Conservation (phyloP, 192 early-diverging fungal species). For the Backusella tuberculispora region DNA sequence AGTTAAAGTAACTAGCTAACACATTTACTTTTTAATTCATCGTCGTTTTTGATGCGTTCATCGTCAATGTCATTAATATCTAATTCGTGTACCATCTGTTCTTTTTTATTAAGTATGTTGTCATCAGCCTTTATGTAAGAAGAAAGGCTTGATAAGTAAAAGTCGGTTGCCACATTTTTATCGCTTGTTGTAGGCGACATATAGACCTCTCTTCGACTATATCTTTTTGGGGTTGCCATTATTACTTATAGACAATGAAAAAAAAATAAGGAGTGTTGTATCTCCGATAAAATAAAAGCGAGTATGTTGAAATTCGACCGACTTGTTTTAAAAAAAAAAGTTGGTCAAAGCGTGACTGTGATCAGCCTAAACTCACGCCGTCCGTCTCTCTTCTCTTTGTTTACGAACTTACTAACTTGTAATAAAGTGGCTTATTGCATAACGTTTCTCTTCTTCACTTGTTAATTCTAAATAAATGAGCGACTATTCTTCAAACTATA, state of each 20-base stretch:
- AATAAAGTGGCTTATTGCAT: not conserved
- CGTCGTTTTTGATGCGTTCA: not conserved
- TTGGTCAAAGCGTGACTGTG: slow-evolving; percentile 13
- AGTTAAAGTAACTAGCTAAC: too few species aligned
- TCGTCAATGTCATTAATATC: slow-evolving; percentile 18
- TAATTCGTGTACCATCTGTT: not conserved
- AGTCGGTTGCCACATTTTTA: slow-evolving; percentile 9
- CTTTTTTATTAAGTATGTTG: not conserved
- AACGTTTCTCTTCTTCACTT: not conserved
- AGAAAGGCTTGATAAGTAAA: not conserved
- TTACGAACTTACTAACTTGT: not conserved
- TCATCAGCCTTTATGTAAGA: not conserved
- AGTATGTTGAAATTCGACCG: not conserved
- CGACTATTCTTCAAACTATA: not conserved
- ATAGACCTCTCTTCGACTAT: not conserved
- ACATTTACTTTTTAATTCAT: slow-evolving; percentile 9
- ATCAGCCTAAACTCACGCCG: too few species aligned
- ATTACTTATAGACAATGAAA: not conserved
- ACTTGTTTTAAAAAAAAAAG: not conserved
- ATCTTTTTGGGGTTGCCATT: not conserved
- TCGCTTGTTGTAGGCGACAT: slow-evolving; percentile 10
- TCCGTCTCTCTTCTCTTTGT: too few species aligned
- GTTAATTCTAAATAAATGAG: not conserved
- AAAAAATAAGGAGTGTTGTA: not conserved
- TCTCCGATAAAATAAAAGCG: not conserved